Evolutionary conservation across 75 land plant genomes (phyloP), one percentile per base, ranked within the genome.

Genomic region (Cryptomeria japonica): DNA sequence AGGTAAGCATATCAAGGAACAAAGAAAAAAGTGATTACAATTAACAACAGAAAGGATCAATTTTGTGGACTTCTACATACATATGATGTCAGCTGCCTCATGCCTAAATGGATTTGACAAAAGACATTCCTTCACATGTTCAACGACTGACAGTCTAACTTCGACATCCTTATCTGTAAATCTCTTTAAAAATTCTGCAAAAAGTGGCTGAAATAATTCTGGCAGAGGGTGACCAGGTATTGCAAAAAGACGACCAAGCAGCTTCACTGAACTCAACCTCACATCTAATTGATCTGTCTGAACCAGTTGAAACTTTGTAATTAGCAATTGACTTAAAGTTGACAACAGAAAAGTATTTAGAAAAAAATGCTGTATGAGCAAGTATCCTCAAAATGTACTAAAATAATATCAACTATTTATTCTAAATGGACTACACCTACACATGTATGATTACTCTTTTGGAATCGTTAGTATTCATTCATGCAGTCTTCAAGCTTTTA

Each of bases 161-260:
- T 91, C 93, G 37, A 91, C 94, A 46, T 83, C 89, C 88, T 94
- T 95, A 84, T 96, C 98, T 79, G 94, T 91, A 89, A 95, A 80
- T 80, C 97, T 94, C 86, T 93, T 95, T 70, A 95, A 64, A 80
- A 94, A 96, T 83, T 96, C 98, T 1, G 89, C 76, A 86, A 94
- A 94, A 10, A 96, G 87, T 51, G 94, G 94, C 86, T 90, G 90
- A 86, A 94, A 95, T 28, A 80, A 39, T 82, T 94, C 93, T 83
- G 93, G 83, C 1, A 95, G 90, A 73, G 87, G 16, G 68, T 85
- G 87, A 5, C 90, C 94, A 16, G 93, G 95, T 56, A 93, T 87
- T 85, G 95, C 80, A 90, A 95, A 95, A 13, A 95, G 85, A 34
- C 93, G 91, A 44, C 98, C 98, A 83, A 95, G 90, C 56, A 95